These are phyloP conservation scores for Mrakia gelida DNA, from an alignment of 768 basidiomycete species.

Conservation along the genomic window DNA sequence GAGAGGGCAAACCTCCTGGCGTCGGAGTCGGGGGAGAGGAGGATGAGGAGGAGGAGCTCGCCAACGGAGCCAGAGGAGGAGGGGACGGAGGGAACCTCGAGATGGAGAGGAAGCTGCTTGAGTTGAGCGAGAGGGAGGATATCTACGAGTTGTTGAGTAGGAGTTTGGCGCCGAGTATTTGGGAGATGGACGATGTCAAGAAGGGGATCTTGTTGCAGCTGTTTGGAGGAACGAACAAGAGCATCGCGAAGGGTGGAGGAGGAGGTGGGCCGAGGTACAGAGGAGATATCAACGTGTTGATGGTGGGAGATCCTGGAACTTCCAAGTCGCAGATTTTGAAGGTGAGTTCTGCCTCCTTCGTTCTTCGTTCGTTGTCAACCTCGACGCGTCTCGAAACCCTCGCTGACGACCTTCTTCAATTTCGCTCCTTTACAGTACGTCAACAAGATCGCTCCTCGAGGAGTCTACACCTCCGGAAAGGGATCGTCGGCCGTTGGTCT, in stretches of 20 bases:
- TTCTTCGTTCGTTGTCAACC: neutral
- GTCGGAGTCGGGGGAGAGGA: constrained; percentile 62
- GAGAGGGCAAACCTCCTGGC: constrained; percentile 62
- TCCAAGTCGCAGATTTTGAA: constrained; percentile 93
- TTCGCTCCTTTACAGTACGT: constrained; percentile 64
- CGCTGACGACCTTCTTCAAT: no score
- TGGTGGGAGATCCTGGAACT: constrained; percentile 96
- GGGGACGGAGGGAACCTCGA: constrained; percentile 53
- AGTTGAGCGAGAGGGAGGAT: constrained; percentile 69
- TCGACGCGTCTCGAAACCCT: neutral
- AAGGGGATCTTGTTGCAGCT: constrained; percentile 94
- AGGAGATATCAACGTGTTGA: constrained; percentile 94
- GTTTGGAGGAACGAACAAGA: constrained; percentile 98
- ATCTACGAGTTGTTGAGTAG: constrained; percentile 79
- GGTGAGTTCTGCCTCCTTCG: constrained; percentile 51
- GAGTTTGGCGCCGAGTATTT: constrained; percentile 89
- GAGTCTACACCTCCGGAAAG: constrained; percentile 96
- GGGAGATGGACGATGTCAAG: constrained; percentile 98
- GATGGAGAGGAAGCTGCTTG: constrained; percentile 70
- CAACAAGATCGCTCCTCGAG: constrained; percentile 95
- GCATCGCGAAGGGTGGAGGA: constrained; percentile 83
- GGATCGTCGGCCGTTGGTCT: constrained; percentile 98
- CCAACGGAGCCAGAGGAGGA: constrained; percentile 46
- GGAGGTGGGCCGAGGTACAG: constrained; percentile 93
- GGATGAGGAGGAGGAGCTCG: constrained; percentile 54